Evolutionary conservation across 257 asterid genomes (phyloP).

Genomic region (Capsicum baccatum): DNA sequence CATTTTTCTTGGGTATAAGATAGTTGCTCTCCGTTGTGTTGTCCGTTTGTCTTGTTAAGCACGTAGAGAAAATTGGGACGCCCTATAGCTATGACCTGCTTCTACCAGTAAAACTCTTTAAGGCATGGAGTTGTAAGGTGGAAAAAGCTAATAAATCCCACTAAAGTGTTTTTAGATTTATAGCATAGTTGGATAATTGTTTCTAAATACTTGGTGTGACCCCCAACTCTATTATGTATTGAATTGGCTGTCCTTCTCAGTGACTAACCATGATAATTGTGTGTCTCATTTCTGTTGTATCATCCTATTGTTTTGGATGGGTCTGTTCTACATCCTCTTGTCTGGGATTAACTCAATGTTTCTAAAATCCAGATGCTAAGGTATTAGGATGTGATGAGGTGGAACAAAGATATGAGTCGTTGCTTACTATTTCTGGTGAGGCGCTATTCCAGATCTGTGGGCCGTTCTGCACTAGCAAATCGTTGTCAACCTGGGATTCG

Average conservation of each 20-base stretch:
- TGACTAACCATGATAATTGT: neutral
- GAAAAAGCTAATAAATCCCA: neutral
- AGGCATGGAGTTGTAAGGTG: constrained; percentile 3
- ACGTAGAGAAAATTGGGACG: neutral
- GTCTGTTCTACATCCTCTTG: neutral
- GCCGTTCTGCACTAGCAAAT: constrained; percentile 54
- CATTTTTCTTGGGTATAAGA: constrained; percentile 11
- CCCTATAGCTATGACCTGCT: neutral
- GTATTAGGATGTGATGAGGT: constrained; percentile 37
- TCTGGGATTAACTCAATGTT: constrained; percentile 7
- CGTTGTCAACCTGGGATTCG: constrained; percentile 51
- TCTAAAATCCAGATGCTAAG: constrained; percentile 18
- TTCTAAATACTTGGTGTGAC: neutral
- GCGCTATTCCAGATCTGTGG: constrained; percentile 47
- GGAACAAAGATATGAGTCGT: constrained; percentile 52
- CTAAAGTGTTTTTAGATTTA: neutral
- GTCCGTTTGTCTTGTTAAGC: neutral
- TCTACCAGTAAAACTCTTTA: neutral
- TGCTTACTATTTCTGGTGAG: constrained; percentile 42
- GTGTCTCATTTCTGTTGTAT: neutral
- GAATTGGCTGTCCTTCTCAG: neutral
- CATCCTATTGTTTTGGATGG: neutral
- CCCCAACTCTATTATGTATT: constrained; percentile 9
- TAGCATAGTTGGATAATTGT: neutral
- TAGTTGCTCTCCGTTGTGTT: neutral